phyloP scores from a whole-genome alignment of 169 alveolate species.

The Cryptosporidium sp. region DNA sequence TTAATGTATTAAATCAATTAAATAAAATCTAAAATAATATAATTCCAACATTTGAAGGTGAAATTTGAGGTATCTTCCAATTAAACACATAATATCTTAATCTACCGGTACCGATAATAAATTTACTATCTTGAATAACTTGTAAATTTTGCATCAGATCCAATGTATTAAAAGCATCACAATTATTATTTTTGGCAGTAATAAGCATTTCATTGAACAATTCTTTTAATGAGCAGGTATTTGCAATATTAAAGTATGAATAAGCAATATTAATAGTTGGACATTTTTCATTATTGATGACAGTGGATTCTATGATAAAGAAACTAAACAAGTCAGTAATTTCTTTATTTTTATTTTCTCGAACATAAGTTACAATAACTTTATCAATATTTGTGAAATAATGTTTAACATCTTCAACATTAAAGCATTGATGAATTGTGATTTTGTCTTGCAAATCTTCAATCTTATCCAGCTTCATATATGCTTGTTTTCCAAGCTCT shows the following conservation, averaged over 20 bases:
- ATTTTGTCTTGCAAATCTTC: constrained; percentile 75
- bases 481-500: constrained; percentile 39
- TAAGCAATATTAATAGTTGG: constrained; percentile 89
- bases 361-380: constrained; percentile 93
- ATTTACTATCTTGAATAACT: constrained; percentile 89
- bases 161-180: constrained; percentile 96
- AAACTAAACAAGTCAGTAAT: constrained; percentile 94
- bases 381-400: constrained; percentile 90
- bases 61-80: constrained; percentile 88
- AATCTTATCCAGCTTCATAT: constrained; percentile 1
- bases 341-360: constrained; percentile 82
- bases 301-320: constrained; percentile 92
- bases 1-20: not conserved
- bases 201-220: constrained; percentile 88
- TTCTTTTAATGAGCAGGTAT: constrained; percentile 77
- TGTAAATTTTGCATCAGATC: constrained; percentile 95
- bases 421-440: constrained; percentile 87
- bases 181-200: constrained; percentile 90
- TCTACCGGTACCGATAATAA: constrained; percentile 97
- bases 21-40: constrained; percentile 1
- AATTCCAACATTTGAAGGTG: constrained; percentile 23
- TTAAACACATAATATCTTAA: constrained; percentile 96
- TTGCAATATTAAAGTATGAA: constrained; percentile 90
- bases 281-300: constrained; percentile 88
- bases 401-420: constrained; percentile 92